phyloP scores from a whole-genome alignment of 139 green algal genomes.

The Chlorella sp. region DNA sequence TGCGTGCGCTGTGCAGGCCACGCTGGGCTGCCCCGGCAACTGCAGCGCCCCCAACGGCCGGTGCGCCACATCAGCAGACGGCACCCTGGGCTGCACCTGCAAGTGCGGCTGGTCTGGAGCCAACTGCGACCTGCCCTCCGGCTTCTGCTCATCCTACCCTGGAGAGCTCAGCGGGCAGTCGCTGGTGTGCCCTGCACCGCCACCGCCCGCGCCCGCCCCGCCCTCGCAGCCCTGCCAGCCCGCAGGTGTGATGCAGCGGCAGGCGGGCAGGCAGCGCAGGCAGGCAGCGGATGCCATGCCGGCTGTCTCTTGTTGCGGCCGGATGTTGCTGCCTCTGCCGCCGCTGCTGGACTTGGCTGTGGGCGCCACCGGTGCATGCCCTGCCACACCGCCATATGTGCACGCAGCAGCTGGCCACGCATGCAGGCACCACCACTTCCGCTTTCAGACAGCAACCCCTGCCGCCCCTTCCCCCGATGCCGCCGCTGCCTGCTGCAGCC shows the following conservation, averaged over 20 bases:
- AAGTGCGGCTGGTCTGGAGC: constrained; percentile 44
- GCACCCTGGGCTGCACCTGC: constrained; percentile 38
- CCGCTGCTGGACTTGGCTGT: background rate
- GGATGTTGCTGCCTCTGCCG: background rate
- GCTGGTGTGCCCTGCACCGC: background rate
- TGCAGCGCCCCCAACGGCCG: constrained; percentile 47
- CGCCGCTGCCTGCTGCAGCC: background rate
- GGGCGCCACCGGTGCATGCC: background rate
- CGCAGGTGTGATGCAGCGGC: background rate
- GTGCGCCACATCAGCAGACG: constrained; percentile 13
- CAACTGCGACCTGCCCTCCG: constrained; percentile 18
- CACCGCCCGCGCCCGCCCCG: background rate
- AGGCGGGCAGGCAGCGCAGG: background rate
- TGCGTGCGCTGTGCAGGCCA: background rate
- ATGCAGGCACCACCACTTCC: background rate
- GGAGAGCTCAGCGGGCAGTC: background rate
- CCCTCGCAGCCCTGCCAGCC: background rate
- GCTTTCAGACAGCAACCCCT: too few species aligned
- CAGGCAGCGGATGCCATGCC: background rate
- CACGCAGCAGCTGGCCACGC: background rate
- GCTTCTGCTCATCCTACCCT: constrained; percentile 41
- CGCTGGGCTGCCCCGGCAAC: constrained; percentile 37
- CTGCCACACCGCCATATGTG: background rate
- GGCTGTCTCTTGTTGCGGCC: background rate
- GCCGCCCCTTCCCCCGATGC: background rate